phyloP scores from a whole-genome alignment of 2,329 filamentous ascomycete genomes.

The Diaporthe caulivora region DNA sequence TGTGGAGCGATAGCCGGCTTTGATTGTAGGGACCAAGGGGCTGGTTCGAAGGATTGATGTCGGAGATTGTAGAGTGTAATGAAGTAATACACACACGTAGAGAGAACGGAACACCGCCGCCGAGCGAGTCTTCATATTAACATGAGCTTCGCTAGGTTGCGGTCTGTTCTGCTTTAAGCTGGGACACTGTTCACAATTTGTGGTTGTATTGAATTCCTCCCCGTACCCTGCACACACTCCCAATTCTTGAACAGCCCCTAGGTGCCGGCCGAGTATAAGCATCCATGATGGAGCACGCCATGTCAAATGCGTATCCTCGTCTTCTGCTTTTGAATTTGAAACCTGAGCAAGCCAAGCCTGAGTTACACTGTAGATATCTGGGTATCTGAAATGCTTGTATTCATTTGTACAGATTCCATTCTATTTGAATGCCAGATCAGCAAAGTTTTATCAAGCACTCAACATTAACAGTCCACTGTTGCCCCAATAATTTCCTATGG shows the following conservation, averaged over 20 bases:
- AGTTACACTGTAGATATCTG: too few relatives aligned
- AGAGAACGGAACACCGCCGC: not conserved
- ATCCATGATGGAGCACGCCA: not conserved
- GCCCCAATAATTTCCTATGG: too few relatives aligned
- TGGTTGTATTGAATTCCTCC: too few relatives aligned
- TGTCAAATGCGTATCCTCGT: not conserved
- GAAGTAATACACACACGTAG: not conserved
- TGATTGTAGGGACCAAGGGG: not conserved
- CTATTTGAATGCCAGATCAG: too few relatives aligned
- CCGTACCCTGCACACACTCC: too few relatives aligned
- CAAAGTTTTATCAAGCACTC: too few relatives aligned
- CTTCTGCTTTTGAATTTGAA: not conserved
- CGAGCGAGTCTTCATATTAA: not conserved
- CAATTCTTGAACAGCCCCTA: too few relatives aligned
- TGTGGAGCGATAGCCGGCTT: not conserved
- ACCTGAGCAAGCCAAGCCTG: too few relatives aligned
- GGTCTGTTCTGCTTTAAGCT: not conserved
- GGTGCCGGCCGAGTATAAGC: not conserved
- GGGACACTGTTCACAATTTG: too few relatives aligned
- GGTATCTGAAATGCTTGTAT: too few relatives aligned
- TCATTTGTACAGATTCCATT: too few relatives aligned
- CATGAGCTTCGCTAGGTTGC: not conserved
- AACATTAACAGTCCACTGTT: too few relatives aligned
- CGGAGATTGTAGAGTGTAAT: not conserved
- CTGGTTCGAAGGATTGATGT: not conserved